Percentiles rank a stretch among this genome's conserved stretches.
Evolutionary conservation across 257 asterid genomes (phyloP).

Genomic region (Avicennia marina): DNA sequence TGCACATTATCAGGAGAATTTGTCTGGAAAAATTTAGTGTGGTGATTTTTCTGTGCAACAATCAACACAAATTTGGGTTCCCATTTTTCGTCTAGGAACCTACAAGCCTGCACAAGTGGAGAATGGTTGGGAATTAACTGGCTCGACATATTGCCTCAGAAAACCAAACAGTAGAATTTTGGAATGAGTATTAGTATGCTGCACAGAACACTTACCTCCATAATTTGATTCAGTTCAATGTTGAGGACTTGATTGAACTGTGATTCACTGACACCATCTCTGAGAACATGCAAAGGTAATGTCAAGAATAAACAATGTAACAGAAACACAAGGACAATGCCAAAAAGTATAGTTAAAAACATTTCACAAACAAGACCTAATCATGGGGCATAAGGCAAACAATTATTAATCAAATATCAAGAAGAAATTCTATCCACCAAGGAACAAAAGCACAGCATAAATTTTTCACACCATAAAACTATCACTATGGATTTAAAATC

Average conservation of each 20-base stretch:
- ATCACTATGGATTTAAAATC: too few relatives aligned
- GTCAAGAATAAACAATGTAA: not conserved
- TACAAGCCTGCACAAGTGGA: constrained; percentile 59
- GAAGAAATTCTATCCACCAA: too few relatives aligned
- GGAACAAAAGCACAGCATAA: too few relatives aligned
- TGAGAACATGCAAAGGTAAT: constrained; percentile 23
- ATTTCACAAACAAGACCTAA: too few relatives aligned
- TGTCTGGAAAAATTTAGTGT: constrained; percentile 79
- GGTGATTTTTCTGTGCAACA: constrained; percentile 91
- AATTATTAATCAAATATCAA: too few relatives aligned
- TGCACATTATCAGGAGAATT: constrained; percentile 80
- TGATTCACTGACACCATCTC: constrained; percentile 89
- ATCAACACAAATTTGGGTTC: constrained; percentile 75
- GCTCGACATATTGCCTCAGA: not conserved
- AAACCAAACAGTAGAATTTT: not conserved
- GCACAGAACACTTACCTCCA: constrained; percentile 49
- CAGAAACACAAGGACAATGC: not conserved
- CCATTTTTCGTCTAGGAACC: constrained; percentile 78
- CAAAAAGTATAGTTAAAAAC: not conserved
- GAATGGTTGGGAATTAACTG: too few relatives aligned
- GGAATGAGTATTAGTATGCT: not conserved
- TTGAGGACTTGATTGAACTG: constrained; percentile 85
- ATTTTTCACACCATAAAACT: too few relatives aligned
- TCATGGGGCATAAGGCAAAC: too few relatives aligned
- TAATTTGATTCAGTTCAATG: constrained; percentile 70